Conservation (phyloP, 2,329 filamentous ascomycete genomes). For the Fusarium sp. region DNA sequence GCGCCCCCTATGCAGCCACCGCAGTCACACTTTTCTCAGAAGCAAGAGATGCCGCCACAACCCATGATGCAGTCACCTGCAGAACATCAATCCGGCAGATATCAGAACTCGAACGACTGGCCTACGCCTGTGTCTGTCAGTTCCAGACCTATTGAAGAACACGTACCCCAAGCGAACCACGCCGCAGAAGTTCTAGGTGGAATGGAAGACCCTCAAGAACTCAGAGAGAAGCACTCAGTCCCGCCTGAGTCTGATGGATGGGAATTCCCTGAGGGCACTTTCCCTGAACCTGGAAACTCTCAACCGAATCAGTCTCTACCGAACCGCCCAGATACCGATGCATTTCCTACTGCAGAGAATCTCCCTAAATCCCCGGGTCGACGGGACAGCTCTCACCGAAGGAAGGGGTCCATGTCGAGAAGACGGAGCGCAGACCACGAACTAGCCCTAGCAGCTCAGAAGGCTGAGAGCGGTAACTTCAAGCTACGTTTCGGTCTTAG, state of each 20-base stretch:
- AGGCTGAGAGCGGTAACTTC: slow-evolving; percentile 80
- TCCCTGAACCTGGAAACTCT: slow-evolving; percentile 64
- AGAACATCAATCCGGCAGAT: slow-evolving; percentile 60
- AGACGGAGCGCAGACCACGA: slow-evolving; percentile 78
- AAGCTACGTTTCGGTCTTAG: slow-evolving; percentile 93
- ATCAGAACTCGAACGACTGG: slow-evolving; percentile 52
- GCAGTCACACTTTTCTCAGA: slow-evolving; percentile 49
- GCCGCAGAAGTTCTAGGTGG: slow-evolving; percentile 54
- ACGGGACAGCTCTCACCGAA: slow-evolving; percentile 75
- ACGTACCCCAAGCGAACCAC: slow-evolving; percentile 50
- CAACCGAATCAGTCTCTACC: slow-evolving; percentile 61
- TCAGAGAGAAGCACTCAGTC: slow-evolving; percentile 59
- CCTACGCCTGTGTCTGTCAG: slow-evolving; percentile 48
- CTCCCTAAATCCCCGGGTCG: slow-evolving; percentile 84
- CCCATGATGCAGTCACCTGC: slow-evolving; percentile 67
- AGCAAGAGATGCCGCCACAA: slow-evolving; percentile 57
- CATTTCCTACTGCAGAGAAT: slow-evolving; percentile 85
- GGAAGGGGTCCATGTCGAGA: slow-evolving; percentile 83
- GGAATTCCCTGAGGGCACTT: slow-evolving; percentile 90
- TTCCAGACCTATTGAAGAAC: slow-evolving; percentile 51
- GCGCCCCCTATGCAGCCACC: slow-evolving; percentile 64
- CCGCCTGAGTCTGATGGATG: slow-evolving; percentile 78
- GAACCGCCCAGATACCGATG: slow-evolving; percentile 85
- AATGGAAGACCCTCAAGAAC: slow-evolving; percentile 55
- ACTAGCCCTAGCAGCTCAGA: slow-evolving; percentile 65